Conservation (phyloP, 2,329 filamentous ascomycete species). For the Aspergillus candidus region DNA sequence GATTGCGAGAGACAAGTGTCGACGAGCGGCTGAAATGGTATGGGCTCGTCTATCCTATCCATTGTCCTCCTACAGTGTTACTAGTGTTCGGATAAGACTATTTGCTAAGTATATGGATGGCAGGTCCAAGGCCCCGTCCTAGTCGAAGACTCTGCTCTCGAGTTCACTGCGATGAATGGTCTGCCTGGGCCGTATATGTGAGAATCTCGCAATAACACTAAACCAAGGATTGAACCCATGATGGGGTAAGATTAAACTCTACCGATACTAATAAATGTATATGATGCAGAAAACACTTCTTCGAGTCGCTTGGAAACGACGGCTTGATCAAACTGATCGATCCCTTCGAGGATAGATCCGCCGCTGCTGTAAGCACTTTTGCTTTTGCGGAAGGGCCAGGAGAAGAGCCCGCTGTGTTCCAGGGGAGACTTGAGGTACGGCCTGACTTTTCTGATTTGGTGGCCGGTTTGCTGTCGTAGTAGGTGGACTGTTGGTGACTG, state of each 20-base stretch:
- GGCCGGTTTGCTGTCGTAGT: too few relatives aligned
- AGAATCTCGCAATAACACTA: too few relatives aligned
- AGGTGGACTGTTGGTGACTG: too few relatives aligned
- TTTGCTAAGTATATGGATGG: not conserved
- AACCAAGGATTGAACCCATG: too few relatives aligned
- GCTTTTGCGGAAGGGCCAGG: slow-evolving; percentile 75
- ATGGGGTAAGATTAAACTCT: too few relatives aligned
- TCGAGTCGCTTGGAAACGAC: slow-evolving; percentile 66
- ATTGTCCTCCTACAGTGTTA: too few relatives aligned
- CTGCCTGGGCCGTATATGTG: slow-evolving; percentile 69
- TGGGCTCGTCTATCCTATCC: too few relatives aligned
- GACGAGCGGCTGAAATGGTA: slow-evolving; percentile 56
- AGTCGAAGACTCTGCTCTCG: slow-evolving; percentile 83
- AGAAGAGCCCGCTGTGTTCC: slow-evolving; percentile 71
- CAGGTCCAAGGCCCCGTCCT: slow-evolving; percentile 73
- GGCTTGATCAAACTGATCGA: slow-evolving; percentile 76
- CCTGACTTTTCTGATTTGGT: too few relatives aligned
- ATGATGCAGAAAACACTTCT: slow-evolving; percentile 72
- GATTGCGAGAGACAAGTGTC: slow-evolving; percentile 75
- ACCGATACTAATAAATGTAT: slow-evolving; percentile 52
- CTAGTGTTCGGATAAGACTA: too few relatives aligned
- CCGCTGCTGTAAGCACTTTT: slow-evolving; percentile 85
- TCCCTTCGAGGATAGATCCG: slow-evolving; percentile 77
- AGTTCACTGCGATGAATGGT: slow-evolving; percentile 74
- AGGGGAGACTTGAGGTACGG: slow-evolving; percentile 48